A percentile compares a stretch with the other conserved stretches of the same genome.
These are phyloP conservation scores for Lactarius tabidus DNA, from an alignment of 768 basidiomycete species.

Conservation along the genomic window DNA sequence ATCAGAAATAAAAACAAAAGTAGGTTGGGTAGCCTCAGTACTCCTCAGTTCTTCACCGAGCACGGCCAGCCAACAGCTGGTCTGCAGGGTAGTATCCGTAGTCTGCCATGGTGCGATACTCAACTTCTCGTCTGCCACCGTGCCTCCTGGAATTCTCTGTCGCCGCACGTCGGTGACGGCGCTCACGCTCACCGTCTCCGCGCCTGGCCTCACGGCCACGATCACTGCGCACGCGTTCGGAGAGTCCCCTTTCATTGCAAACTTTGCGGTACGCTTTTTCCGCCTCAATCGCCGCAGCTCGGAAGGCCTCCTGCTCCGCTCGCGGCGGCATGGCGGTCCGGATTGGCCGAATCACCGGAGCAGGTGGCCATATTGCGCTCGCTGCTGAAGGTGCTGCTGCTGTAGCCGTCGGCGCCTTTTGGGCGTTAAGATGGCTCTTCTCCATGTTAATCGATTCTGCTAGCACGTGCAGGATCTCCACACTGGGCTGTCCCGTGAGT, in stretches of 20 bases:
- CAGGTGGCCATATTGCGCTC: constrained; percentile 4
- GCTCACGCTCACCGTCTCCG: constrained; percentile 7
- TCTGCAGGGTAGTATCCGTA: constrained; percentile 7
- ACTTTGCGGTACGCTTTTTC: neutral
- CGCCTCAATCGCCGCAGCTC: constrained; percentile 2
- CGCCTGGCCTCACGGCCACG: neutral
- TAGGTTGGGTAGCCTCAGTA: neutral
- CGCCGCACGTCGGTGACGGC: constrained; percentile 14
- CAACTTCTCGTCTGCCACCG: constrained; percentile 10
- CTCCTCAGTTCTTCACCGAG: neutral
- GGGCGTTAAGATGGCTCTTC: neutral
- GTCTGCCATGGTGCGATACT: constrained; percentile 9
- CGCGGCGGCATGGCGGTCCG: neutral
- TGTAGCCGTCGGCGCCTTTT: neutral
- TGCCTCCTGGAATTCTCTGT: constrained; percentile 13
- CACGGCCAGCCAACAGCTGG: neutral
- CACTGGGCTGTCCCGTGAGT: neutral
- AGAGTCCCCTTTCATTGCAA: constrained; percentile 1
- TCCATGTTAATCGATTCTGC: neutral
- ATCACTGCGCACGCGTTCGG: constrained; percentile 4
- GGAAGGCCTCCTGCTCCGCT: constrained; percentile 6
- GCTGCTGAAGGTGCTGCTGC: too few relatives aligned
- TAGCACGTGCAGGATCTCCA: neutral
- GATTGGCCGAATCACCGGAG: constrained; percentile 10
- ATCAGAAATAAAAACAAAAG: neutral